Evolutionary conservation across 305 asterid genomes (phyloP).

Genomic region (Solanum hybrid): DNA sequence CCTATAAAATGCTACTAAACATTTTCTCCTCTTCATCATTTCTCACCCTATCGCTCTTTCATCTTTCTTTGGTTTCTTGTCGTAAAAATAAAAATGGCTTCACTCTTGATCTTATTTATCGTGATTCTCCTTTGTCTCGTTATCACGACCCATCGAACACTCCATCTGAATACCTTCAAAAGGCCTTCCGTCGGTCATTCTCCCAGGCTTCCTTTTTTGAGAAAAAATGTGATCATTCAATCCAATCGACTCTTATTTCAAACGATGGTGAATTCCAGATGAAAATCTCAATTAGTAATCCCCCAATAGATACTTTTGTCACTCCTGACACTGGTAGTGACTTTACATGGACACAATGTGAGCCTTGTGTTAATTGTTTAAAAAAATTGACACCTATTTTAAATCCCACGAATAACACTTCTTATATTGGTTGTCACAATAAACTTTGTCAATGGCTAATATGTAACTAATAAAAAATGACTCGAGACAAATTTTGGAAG

Average conservation of each 20-base stretch:
- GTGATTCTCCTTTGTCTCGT: conserved; percentile 37
- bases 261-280: conserved; percentile 33
- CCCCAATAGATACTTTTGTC: conserved; percentile 29
- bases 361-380: conserved; percentile 20
- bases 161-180: conserved; percentile 8
- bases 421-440: conserved; percentile 10
- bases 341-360: conserved; percentile 30
- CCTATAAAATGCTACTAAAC: not conserved
- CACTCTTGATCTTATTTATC: conserved; percentile 35
- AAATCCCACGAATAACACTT: conserved; percentile 2
- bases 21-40: not conserved
- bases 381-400: conserved; percentile 18
- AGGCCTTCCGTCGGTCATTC: conserved; percentile 28
- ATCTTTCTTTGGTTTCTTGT: not conserved
- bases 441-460: not conserved
- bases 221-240: not conserved
- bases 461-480: not conserved
- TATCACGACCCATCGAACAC: conserved; percentile 20
- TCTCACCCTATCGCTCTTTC: not conserved
- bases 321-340: conserved; percentile 32
- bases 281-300: conserved; percentile 43
- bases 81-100: conserved; percentile 17
- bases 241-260: not conserved
- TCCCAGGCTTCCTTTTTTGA: conserved; percentile 7
- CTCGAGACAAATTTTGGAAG: too few species aligned